These are phyloP conservation scores for Waitea zeae DNA, from an alignment of 1,284 basidiomycete species.

Conservation along the genomic window DNA sequence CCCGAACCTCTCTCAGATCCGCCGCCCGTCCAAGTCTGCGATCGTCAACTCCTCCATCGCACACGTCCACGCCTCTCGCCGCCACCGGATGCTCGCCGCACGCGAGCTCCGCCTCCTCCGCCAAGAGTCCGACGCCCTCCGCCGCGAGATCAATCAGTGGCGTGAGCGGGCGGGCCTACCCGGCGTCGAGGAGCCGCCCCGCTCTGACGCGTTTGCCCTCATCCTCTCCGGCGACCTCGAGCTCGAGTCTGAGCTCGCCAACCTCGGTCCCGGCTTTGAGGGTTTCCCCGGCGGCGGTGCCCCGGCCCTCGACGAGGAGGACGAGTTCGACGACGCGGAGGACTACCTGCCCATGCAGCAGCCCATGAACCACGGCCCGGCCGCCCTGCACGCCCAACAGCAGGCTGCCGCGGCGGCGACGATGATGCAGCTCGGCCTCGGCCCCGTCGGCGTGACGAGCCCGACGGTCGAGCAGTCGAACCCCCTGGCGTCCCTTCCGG, in stretches of 20 bases:
- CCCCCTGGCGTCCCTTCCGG: neutral
- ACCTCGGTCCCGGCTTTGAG: neutral
- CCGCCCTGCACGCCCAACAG: neutral
- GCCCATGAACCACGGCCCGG: neutral
- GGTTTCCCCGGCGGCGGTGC: neutral
- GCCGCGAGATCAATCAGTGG: constrained; percentile 80
- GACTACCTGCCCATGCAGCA: neutral
- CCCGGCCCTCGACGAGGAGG: neutral
- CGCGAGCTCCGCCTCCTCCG: constrained; percentile 63
- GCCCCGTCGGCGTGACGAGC: neutral
- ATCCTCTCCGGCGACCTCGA: constrained; percentile 54
- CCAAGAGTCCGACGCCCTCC: constrained; percentile 62
- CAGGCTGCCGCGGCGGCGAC: neutral
- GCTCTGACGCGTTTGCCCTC: constrained; percentile 51
- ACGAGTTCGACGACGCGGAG: neutral
- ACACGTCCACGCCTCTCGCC: constrained; percentile 65
- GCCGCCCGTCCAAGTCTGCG: constrained; percentile 83
- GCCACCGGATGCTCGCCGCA: constrained; percentile 63
- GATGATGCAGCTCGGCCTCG: neutral
- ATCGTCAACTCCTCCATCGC: constrained; percentile 89
- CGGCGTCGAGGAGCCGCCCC: constrained; percentile 48
- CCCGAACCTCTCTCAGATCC: constrained; percentile 77
- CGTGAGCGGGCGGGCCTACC: constrained; percentile 55
- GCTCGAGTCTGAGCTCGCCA: constrained; percentile 26
- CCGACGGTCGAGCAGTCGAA: neutral